Evolutionary conservation across 176 grass and related monocot species (phyloP), one percentile per base, ranked within the genome.

Genomic region (Dendrocalamus sinicus): DNA sequence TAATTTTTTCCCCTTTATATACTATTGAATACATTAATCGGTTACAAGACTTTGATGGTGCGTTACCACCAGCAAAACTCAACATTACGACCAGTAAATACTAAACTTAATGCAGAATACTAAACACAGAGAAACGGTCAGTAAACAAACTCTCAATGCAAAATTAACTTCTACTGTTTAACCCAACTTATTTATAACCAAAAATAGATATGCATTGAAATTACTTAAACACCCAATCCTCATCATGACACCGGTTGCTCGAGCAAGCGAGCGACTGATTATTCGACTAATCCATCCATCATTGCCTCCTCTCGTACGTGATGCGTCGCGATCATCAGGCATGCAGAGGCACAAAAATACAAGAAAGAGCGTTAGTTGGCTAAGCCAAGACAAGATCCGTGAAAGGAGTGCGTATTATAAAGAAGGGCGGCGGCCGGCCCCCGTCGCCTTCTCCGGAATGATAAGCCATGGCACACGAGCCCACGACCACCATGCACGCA

Each of bases 351-450:
- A 5, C 26, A 17, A 28, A 4, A 5, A 0, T 8, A 24, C 4
- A 12, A 45, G 37, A 0, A 14, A 26, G 24, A 15, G 7, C 44
- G 30, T 52, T 28, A 35, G 75, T 10, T 72, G 44, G 41, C 11
- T 20, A 28, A 26, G 39, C 63, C 44, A 39, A 19, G 81, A 79
- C 87, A 89, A 79, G 87, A 84, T 89, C 87, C 74, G 74, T 3
- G 81, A 64, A 88, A 84, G n/a, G 54, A 65, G 86, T 43, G 86
- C 8, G 63, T 54, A 53, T 35, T 72, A 46, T 52, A 15, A 44
- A 41, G 4, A 0, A 1, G 23, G 45, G 2, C 2, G 1, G 0
- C 6, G 72, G 46, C 30, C 73, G 20, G 20, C 3, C 0, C 57
- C 22, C 9, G 22, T 23, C 73, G 54, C 70, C 73, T 69, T 75